Evolutionary conservation across 2,329 filamentous ascomycete species (phyloP).

Genomic region (Didymosphaeria variabile): DNA sequence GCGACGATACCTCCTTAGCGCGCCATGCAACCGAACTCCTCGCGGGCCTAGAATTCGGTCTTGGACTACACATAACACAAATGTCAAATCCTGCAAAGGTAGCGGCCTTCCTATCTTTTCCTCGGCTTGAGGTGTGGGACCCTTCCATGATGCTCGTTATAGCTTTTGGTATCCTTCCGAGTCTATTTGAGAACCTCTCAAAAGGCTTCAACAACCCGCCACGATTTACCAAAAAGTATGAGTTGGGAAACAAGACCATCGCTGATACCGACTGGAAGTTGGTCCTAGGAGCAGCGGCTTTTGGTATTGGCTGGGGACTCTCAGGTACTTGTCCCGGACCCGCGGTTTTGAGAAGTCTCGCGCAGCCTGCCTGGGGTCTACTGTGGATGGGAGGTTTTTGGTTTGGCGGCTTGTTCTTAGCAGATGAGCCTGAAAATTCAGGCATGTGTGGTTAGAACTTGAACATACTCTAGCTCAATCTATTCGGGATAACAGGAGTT

Average conservation of each 20-base stretch:
- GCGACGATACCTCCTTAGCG: slow-evolving; percentile 27
- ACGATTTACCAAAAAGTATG: slow-evolving; percentile 53
- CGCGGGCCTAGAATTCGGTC: slow-evolving; percentile 60
- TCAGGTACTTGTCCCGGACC: slow-evolving; percentile 63
- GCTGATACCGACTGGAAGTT: slow-evolving; percentile 60
- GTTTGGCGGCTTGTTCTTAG: slow-evolving; percentile 43
- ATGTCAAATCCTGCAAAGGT: slow-evolving; percentile 63
- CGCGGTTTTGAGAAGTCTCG: slow-evolving; percentile 56
- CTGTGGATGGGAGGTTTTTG: slow-evolving; percentile 59
- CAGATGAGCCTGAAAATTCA: not conserved
- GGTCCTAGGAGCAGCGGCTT: slow-evolving; percentile 56
- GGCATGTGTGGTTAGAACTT: not conserved
- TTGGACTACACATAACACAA: slow-evolving; percentile 61
- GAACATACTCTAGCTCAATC: not conserved
- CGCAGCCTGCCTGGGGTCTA: slow-evolving; percentile 60
- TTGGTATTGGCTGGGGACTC: slow-evolving; percentile 63
- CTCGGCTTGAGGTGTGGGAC: slow-evolving; percentile 56
- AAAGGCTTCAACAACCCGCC: slow-evolving; percentile 47
- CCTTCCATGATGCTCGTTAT: slow-evolving; percentile 61
- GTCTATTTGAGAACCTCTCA: slow-evolving; percentile 46
- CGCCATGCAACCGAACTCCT: slow-evolving; percentile 54
- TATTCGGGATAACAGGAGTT: no score
- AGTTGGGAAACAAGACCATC: slow-evolving; percentile 55
- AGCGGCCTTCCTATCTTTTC: slow-evolving; percentile 59
- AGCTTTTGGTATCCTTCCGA: slow-evolving; percentile 60